Base-by-base conservation (phyloP, 140 eudicot species). In the Cichorium intybus region DNA sequence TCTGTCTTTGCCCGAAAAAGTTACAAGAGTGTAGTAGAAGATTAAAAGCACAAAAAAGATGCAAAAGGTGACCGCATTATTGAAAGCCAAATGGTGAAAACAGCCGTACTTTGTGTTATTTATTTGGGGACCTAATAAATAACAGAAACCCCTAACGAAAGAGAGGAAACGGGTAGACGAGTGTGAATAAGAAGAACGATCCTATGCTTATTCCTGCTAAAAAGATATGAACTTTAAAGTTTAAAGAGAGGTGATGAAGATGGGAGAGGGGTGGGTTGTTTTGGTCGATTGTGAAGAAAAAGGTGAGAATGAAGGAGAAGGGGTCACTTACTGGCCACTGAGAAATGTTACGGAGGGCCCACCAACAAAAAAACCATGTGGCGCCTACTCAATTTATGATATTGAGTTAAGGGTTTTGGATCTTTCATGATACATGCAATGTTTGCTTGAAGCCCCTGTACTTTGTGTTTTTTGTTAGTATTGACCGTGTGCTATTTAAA, bases 41-140 rank as follows among this genome's bases (percentile, higher is more conserved):
- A 69, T 54, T 49, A 77, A 82, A 41, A 51, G 69, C 72, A 68
- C 64, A 68, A 37, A 67, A 70, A 67, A 66, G 74, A 59, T 12
- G 65, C 43, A 63, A 66, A 60, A 61, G 63, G 78, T 75, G 75
- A 66, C 56, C 16, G 74, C 74, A 63, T 77, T 64, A 65, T 71
- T 50, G 34, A n/a, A n/a, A 20, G 50, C 47, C 71, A 41, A 33
- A 64, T 55, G 59, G 64, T 45, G 66, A 15, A 64, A 45, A 64
- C 23, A 53, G 61, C 16, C 31, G 53, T 64, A 16, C 37, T 70
- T 15, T 39, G 4, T 11, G 46, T 39, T 39, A 39, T 39, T 39
- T 43, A 43, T 3, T 47, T 46, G 35, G 10, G 34, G 56, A 64
- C 33, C 10, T 56, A 41, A 11, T 63, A 54, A 55, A 62, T 23